Evolutionary conservation across 352 stramenopile genomes (phyloP).

Genomic region (Phytophthora pistaciae): DNA sequence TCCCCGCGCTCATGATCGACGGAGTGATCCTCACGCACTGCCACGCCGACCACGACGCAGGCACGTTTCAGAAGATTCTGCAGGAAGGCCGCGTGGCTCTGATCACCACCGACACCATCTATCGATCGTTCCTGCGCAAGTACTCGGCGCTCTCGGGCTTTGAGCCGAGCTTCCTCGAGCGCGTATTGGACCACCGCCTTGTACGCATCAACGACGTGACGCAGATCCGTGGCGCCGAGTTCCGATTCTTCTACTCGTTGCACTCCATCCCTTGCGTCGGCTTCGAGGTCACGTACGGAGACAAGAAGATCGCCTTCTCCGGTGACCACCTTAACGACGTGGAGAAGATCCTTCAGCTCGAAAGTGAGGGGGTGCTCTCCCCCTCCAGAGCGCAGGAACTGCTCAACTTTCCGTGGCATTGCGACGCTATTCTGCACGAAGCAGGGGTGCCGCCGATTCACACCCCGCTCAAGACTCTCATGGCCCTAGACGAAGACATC

Average conservation of each 20-base stretch:
- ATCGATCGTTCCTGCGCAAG: slow-evolving; percentile 97
- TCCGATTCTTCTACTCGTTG: slow-evolving; percentile 97
- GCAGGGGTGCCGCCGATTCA: slow-evolving; percentile 96
- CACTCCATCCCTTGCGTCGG: slow-evolving; percentile 97
- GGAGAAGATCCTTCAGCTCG: slow-evolving; percentile 84
- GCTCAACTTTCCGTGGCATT: slow-evolving; percentile 95
- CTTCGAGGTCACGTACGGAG: slow-evolving; percentile 94
- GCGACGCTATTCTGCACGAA: slow-evolving; percentile 95
- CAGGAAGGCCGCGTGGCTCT: slow-evolving; percentile 94
- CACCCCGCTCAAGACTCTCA: slow-evolving; percentile 94
- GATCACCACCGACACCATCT: slow-evolving; percentile 97
- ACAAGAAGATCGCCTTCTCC: slow-evolving; percentile 96
- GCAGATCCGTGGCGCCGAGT: slow-evolving; percentile 94
- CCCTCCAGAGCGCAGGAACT: slow-evolving; percentile 88
- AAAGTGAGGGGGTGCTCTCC: slow-evolving; percentile 90
- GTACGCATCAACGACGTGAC: slow-evolving; percentile 95
- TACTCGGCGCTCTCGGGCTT: slow-evolving; percentile 96
- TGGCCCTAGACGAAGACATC: slow-evolving; percentile 89
- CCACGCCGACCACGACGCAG: slow-evolving; percentile 97
- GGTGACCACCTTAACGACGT: slow-evolving; percentile 97
- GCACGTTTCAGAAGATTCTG: slow-evolving; percentile 97
- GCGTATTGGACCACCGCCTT: slow-evolving; percentile 92
- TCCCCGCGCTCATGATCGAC: slow-evolving; percentile 94
- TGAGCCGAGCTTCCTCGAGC: slow-evolving; percentile 90
- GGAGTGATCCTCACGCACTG: slow-evolving; percentile 97